Base-by-base conservation (phyloP, 2,329 filamentous ascomycete genomes). In the Phialemonium atrogriseum region DNA sequence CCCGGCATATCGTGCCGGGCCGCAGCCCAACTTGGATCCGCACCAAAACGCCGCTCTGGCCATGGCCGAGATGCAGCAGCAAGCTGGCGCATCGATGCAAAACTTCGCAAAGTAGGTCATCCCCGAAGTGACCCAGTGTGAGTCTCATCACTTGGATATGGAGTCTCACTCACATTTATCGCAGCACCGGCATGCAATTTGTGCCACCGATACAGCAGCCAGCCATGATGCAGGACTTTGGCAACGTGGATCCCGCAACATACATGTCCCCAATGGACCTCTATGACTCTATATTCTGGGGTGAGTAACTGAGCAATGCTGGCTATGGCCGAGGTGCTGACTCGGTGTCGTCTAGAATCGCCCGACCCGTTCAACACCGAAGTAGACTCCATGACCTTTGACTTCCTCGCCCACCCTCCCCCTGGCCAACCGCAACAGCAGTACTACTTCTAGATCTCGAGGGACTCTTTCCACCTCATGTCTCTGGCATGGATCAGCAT, bases 221-320 rank as follows among this genome's bases (percentile, higher is more conserved):
- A 11, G 50, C 39, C 17, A 49, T 56, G 25, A 51, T 73, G 20
- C 52, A 68, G 6, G 66, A 65, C 27, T 53, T 75, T 30, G 52
- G 57, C 29, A 52, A 59, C 21, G 55, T 72, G 9, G 75, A 78
- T 37, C 70, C 71, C 11, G 60, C 67, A 4, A 59, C 72, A 20
- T 70, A 74, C 42, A 73, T 80, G 63, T 76, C 75, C 22, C 76
- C 76, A 1, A 75, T 80, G 73, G 76, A 80, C 38, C 55, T 80
- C 1, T 80, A 78, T 47, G 74, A 80, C 45, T 77, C 73, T 4
- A 80, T 80, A 27, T 80, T 78, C 58, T 78, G 73, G 66, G 75
- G 74, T 78, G 55, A 51, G 70, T 25, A 18, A 3, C 7, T 29
- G 10, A 18, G n/a, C n/a, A n/a, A 11, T 22, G 2, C 19, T 36